Evolutionary conservation across 164 flowering plant genomes (phyloP).

Genomic region (Amborella trichopoda): DNA sequence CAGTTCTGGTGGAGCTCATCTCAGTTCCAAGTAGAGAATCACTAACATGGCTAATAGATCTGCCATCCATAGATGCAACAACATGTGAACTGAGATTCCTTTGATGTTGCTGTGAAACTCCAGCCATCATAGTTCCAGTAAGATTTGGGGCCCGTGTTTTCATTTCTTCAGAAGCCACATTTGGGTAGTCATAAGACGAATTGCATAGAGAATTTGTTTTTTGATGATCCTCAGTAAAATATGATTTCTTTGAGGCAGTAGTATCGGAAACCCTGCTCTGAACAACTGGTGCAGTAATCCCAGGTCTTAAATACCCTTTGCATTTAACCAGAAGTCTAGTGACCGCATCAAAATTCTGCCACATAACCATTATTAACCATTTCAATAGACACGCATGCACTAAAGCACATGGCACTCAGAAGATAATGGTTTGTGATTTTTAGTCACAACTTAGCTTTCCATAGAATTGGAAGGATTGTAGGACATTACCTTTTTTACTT

Average conservation of each 20-base stretch:
- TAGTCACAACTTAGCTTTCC: neutral
- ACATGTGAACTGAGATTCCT: conserved; percentile 12
- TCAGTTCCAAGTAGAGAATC: conserved; percentile 8
- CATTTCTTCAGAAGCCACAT: too few relatives aligned
- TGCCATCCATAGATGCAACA: conserved; percentile 8
- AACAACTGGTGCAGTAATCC: conserved; percentile 38
- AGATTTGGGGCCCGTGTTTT: neutral
- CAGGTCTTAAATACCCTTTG: conserved; percentile 56
- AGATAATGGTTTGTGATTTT: neutral
- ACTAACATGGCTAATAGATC: conserved; percentile 9
- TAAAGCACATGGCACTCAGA: neutral
- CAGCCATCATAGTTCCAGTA: conserved; percentile 8
- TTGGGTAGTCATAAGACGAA: too few relatives aligned
- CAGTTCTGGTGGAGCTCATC: conserved; percentile 12
- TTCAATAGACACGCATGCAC: neutral
- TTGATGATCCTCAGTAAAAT: conserved; percentile 13
- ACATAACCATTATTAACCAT: conserved; percentile 3
- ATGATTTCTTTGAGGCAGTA: conserved; percentile 3
- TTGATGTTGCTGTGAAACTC: conserved; percentile 12
- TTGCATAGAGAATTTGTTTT: conserved; percentile 13
- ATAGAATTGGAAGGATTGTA: neutral
- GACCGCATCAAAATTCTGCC: conserved; percentile 29
- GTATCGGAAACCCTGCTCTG: conserved; percentile 12
- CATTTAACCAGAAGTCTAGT: conserved; percentile 29
- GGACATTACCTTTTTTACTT: conserved; percentile 59